phyloP scores from a whole-genome alignment of 208 protist genomes.

The Trypanosoma cruzi region DNA sequence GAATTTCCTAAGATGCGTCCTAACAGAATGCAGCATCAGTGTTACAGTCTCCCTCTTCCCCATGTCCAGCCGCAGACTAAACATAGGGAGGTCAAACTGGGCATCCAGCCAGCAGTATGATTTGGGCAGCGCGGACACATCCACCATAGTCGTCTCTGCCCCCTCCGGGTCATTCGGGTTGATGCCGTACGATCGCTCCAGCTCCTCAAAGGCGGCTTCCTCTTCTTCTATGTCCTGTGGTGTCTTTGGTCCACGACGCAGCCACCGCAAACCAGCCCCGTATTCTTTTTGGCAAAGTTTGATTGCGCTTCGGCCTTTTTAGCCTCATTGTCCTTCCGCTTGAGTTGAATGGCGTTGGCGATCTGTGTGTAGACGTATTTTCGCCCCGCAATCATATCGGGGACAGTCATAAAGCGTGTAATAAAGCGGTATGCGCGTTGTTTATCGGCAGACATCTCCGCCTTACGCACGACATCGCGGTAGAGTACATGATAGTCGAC shows the following conservation, averaged over 20 bases:
- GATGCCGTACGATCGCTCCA: conserved; percentile 80
- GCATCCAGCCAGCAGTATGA: conserved; percentile 74
- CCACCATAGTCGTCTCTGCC: conserved; percentile 20
- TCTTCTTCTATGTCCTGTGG: conserved; percentile 45
- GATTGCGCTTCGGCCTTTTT: conserved; percentile 46
- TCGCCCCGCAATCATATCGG: conserved; percentile 76
- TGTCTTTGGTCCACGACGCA: conserved; percentile 27
- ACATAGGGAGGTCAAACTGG: conserved; percentile 55
- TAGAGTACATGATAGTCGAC: conserved; percentile 78
- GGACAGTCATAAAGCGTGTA: conserved; percentile 78
- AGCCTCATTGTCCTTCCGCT: conserved; percentile 69
- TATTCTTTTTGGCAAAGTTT: conserved; percentile 32
- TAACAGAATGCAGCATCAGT: conserved; percentile 60
- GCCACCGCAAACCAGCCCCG: conserved; percentile 61
- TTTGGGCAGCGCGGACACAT: conserved; percentile 43
- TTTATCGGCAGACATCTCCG: conserved; percentile 67
- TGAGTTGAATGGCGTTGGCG: conserved; percentile 71
- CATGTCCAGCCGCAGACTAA: conserved; percentile 52
- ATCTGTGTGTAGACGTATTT: conserved; percentile 76
- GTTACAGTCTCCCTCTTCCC: conserved; percentile 42
- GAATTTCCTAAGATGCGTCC: conserved; percentile 41
- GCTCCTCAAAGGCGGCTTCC: conserved; percentile 46
- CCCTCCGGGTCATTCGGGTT: conserved; percentile 39
- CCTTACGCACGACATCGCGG: conserved; percentile 68
- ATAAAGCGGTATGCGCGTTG: conserved; percentile 66